Evolutionary conservation across 2,329 filamentous ascomycete species (phyloP), one percentile per base, ranked within the genome.

Genomic region (Monilinia aucupariae): DNA sequence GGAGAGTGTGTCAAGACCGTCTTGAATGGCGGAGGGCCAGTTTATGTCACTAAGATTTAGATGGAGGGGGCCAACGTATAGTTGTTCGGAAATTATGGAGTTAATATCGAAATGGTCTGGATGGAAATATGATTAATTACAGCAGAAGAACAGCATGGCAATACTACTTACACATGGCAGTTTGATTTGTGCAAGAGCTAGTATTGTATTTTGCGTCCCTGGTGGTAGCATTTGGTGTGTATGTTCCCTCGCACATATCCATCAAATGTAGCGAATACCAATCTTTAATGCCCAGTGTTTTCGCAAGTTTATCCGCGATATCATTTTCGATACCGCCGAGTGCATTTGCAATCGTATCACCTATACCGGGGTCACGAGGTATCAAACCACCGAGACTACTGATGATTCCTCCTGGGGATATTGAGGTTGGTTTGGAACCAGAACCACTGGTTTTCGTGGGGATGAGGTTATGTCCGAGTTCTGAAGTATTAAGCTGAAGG

Each of bases 231-330:
- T 74, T 74, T 15, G 74, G 71, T 12, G 67, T 65, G 56, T 76
- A 76, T 34, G 67, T 73, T 25, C 80, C 79, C 65, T 79, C 78
- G 75, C 85, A 88, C 75, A 82, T 83, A 72, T 82, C 78, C 74
- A 86, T 80, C 62, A 87, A 70, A 71, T 88, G 83, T 20, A 81
- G 77, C 25, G 79, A 81, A 75, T 87, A 87, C 74, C 83, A 88
- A 72, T 86, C 81, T 48, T 82, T 77, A 43, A 86, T 76, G 45
- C 82, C 81, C 20, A 85, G 74, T 22, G 76, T 73, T 52, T 77
- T 72, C 25, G 80, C 78, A 32, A 82, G 71, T 58, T 75, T 74
- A 52, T 72, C 71, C 17, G 71, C 72, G 17, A 72, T 66, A 0
- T 74, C 67, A 47, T 71, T 71, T 39, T 70, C 72, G 10, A 72